Percentiles rank a stretch among this genome's conserved stretches.
Evolutionary conservation across 805 yeast species (phyloP).

Genomic region (Yarrowia yakushimensis): DNA sequence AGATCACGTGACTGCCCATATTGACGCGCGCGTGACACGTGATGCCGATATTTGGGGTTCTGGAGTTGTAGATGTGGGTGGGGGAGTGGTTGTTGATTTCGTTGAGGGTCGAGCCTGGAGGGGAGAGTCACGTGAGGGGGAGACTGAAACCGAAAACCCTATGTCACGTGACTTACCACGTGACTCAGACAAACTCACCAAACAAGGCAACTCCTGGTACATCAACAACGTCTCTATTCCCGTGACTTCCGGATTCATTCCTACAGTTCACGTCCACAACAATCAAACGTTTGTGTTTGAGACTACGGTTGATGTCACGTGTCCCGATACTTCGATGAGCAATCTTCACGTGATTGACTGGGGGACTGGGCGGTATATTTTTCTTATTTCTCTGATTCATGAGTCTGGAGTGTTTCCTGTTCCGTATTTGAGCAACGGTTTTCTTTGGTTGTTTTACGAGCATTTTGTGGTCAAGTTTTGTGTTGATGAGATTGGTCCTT

Average conservation of each 20-base stretch:
- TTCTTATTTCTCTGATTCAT: background rate
- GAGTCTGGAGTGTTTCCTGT: background rate
- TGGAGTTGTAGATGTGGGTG: background rate
- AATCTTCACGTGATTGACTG: slow-evolving; percentile 8
- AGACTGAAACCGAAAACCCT: background rate
- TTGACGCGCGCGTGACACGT: background rate
- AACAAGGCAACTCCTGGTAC: background rate
- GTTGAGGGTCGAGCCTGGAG: background rate
- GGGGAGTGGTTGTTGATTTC: background rate
- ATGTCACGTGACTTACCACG: background rate
- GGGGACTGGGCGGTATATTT: background rate
- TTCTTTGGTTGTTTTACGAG: slow-evolving; percentile 1
- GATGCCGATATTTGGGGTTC: background rate
- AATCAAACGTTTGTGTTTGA: background rate
- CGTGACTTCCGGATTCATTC: background rate
- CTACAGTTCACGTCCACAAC: background rate
- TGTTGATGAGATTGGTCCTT: background rate
- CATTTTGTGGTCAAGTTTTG: slow-evolving; percentile 11
- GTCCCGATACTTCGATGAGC: slow-evolving; percentile 6
- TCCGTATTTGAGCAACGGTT: background rate
- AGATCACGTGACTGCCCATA: background rate
- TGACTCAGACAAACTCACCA: background rate
- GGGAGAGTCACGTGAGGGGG: background rate
- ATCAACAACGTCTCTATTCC: background rate
- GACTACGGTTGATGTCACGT: background rate